Percentiles rank a stretch among this genome's conserved stretches.
Conservation (phyloP, 805 yeast species). For the Lipomyces yamadae region DNA sequence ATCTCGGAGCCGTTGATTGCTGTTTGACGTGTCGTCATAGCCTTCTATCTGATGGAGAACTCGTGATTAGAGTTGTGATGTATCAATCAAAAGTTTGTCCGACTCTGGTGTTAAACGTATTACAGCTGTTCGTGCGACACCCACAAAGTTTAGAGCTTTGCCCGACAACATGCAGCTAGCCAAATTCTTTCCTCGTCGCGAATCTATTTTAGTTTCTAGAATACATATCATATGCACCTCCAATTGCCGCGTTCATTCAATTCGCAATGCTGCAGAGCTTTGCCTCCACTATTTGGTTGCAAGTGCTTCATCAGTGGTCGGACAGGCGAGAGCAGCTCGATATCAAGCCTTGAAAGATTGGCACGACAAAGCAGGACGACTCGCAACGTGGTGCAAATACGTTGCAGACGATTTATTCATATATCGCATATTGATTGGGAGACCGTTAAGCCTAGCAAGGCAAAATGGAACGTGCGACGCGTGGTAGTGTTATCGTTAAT, state of each 20-base stretch:
- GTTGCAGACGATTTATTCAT: constrained; percentile 6
- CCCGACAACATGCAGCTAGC: background rate
- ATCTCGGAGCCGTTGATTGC: background rate
- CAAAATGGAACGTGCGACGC: constrained; percentile 31
- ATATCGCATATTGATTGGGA: constrained; percentile 85
- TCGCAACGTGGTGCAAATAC: background rate
- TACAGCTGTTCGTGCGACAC: background rate
- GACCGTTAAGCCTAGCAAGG: constrained; percentile 61
- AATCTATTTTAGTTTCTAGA: background rate
- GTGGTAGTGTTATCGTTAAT: constrained; percentile 20
- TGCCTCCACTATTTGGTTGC: background rate
- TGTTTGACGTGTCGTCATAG: background rate
- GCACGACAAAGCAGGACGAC: background rate
- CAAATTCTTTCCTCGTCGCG: background rate
- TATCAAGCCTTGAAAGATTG: background rate
- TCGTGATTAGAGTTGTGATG: background rate
- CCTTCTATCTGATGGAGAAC: background rate
- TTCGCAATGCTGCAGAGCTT: background rate
- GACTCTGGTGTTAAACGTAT: background rate
- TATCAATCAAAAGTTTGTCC: background rate
- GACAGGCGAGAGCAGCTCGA: background rate
- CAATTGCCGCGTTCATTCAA: background rate
- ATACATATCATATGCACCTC: background rate
- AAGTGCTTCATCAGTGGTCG: background rate
- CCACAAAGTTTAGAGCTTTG: background rate